Evolutionary conservation across 495 filamentous ascomycete genomes (phyloP), one percentile per base, ranked within the genome.

Genomic region (Arthonia radiata): DNA sequence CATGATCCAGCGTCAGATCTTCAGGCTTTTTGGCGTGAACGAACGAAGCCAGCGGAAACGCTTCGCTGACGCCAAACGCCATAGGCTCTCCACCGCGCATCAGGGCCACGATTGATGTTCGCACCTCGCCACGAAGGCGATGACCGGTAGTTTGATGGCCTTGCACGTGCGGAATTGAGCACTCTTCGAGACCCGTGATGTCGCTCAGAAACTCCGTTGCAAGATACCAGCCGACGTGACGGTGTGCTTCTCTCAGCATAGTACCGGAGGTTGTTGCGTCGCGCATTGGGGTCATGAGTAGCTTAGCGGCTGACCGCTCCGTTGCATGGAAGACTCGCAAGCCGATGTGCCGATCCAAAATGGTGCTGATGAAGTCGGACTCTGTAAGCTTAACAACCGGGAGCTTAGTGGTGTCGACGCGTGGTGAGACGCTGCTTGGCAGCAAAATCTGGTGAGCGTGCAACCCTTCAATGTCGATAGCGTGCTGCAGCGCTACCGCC

Each of bases 61-160:
- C 57, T 2, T 66, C 51, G 35, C 40, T 65, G 31, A 74, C 52
- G 4, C 68, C 67, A 4, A 54, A 46, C n/a, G 68, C 69, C 61
- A 75, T 66, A 8, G 67, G 49, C 39, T 71, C 65, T 15, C 68
- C 67, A 12, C 61, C 68, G 16, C 68, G 61, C 68, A 74, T 71
- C 14, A 74, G 41, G 0, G 64, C 43, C 8, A 74, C 52, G 23
- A 75, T 71, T 10, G 53, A 33, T 3, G 64, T 72, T 12, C 44
- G 32, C 5, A 44, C 4, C 41, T 75, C 63, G 22, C 56, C 18
- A 0, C 29, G 19, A 5, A 73, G 52, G 6, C 55, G 55, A 37
- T 65, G 50, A n/a, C 68, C 67, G 1, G 15, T 33, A 2, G 48
- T 58, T 5, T 22, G 10, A 24, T 57, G 31, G 15, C 56, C 61